A percentile compares a stretch with the other conserved stretches of the same genome.
Evolutionary conservation across 768 basidiomycete genomes (phyloP).

Genomic region (Floccularia luteovirens): DNA sequence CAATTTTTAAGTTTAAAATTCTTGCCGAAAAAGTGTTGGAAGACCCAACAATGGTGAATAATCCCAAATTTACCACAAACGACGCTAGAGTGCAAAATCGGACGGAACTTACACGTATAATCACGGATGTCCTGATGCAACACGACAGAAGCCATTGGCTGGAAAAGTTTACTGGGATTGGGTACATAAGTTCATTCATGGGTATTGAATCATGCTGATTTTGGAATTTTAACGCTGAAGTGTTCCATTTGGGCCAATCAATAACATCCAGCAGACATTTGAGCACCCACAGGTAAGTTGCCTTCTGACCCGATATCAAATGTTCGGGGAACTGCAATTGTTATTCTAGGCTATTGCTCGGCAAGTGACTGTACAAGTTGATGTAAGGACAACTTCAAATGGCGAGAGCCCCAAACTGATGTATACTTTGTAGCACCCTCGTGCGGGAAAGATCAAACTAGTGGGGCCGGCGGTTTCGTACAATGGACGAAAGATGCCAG

Average conservation of each 20-base stretch:
- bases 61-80: conserved; percentile 69
- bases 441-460: conserved; percentile 70
- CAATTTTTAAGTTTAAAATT: conserved; percentile 51
- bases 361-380: conserved; percentile 65
- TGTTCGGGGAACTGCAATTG: conserved; percentile 3
- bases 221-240: conserved; percentile 21
- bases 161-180: conserved; percentile 63
- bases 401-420: conserved; percentile 4
- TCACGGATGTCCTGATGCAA: conserved; percentile 52
- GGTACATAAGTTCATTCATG: conserved; percentile 39
- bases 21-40: conserved; percentile 59
- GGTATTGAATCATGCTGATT: background rate
- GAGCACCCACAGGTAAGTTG: conserved; percentile 61
- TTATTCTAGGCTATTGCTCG: conserved; percentile 62
- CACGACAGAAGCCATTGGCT: conserved; percentile 71
- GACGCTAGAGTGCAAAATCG: conserved; percentile 71
- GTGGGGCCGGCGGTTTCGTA: conserved; percentile 79
- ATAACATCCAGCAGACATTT: conserved; percentile 85
- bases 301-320: conserved; percentile 2
- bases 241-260: conserved; percentile 87
- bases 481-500: conserved; percentile 71
- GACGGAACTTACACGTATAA: conserved; percentile 56
- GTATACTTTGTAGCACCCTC: conserved; percentile 46
- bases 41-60: conserved; percentile 46
- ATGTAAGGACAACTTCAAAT: conserved; percentile 36